Evolutionary conservation across 176 grass and related monocot genomes (phyloP).

Genomic region (Rhynchospora tenuis): DNA sequence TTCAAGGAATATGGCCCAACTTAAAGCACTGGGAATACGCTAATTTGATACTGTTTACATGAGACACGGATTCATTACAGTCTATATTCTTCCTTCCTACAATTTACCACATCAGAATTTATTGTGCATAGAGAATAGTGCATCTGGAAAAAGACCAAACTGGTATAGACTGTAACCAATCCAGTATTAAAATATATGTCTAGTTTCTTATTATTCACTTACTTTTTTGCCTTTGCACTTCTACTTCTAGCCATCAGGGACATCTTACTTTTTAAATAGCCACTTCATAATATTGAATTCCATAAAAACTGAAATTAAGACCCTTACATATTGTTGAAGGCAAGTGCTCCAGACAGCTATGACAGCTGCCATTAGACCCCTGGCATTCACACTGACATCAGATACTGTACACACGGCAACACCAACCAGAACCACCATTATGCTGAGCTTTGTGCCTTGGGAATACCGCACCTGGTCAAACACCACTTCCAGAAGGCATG

Average conservation of each 20-base stretch:
- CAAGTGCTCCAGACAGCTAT: constrained; percentile 93
- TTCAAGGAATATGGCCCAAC: background rate
- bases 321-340: constrained; percentile 95
- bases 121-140: background rate
- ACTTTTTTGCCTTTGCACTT: background rate
- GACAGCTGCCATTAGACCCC: constrained; percentile 64
- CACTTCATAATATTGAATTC: background rate
- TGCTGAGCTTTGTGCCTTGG: constrained; percentile 79
- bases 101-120: background rate
- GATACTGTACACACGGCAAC: constrained; percentile 81
- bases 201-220: background rate
- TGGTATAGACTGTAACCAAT: background rate
- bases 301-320: background rate
- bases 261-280: background rate
- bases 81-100: background rate
- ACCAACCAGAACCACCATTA: constrained; percentile 71
- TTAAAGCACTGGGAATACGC: background rate
- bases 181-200: background rate
- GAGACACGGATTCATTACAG: background rate
- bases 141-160: background rate
- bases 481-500: constrained; percentile 87
- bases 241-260: background rate
- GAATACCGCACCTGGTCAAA: constrained; percentile 90
- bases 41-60: background rate
- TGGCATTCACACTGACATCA: constrained; percentile 91